Evolutionary conservation across 1,284 basidiomycete genomes (phyloP), one percentile per base, ranked within the genome.

Genomic region (Marasmius fiardii): DNA sequence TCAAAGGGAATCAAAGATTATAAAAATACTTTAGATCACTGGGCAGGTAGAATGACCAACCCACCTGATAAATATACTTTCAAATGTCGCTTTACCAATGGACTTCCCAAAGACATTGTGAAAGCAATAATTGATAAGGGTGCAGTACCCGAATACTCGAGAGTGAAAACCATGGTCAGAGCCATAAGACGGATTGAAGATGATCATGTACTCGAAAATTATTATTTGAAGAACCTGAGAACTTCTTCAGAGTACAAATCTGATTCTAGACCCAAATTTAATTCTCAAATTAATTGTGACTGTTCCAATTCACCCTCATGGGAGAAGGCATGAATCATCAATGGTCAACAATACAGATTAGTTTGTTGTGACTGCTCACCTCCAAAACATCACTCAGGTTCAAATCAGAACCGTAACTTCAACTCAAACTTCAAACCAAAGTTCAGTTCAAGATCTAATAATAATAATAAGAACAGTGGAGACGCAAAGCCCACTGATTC

Each of bases 1-100:
- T 23, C 5, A 4, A 47, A 53, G 5, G 60, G 60, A 3, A 49
- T 61, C 0, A 28, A 57, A 28, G 59, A 43, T 4, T 62, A 63
- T 50, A 54, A 60, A 39, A 53, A 60, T 24, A 53, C 53, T 2
- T 11, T 56, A 20, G 21, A 52, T 52, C 44, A 57, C 20, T 54
- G 52, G 23, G 35, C 49, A 26, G 33, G 47, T 10, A 10, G 51
- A 3, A 60, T 63, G 57, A 51, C 52, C 0, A 24, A 55, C 26
- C 37, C 35, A 41, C 59, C 60, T 8, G 45, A 56, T 21, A 39
- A 56, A 3, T 53, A 55, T 20, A 43, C 57, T 4, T 58, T 60
- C 37, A 55, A 28, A 51, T 52, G 18, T 47, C 43, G 2, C 45
- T 59, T 39, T 47, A 52, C 33, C 52, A 55, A 35, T 26, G 56